These are phyloP conservation scores for Phytophthora podocarpi DNA, from an alignment of 352 stramenopile species.

Conservation along the genomic window DNA sequence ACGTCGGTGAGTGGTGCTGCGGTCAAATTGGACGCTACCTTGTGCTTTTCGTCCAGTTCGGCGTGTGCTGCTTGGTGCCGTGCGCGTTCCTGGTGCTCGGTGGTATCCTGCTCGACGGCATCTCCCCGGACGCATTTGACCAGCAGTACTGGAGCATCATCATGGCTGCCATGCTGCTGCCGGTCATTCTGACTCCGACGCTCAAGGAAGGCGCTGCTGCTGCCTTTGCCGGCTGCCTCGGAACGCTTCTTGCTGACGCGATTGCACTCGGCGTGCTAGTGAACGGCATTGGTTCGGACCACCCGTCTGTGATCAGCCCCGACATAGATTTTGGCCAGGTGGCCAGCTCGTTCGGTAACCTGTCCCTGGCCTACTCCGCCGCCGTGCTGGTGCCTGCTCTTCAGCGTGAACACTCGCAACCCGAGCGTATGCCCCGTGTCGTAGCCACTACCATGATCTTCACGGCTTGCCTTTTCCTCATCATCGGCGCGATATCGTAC, in stretches of 20 bases:
- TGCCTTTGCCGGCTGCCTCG: conserved; percentile 58
- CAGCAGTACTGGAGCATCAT: conserved; percentile 64
- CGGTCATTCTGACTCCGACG: conserved; percentile 61
- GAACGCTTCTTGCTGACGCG: conserved; percentile 57
- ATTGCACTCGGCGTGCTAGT: conserved; percentile 54
- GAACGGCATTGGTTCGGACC: conserved; percentile 45
- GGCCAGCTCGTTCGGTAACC: conserved; percentile 62
- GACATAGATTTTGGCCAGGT: conserved; percentile 56
- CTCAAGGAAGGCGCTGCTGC: conserved; percentile 63
- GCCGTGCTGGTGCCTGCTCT: conserved; percentile 64
- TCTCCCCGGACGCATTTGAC: conserved; percentile 56
- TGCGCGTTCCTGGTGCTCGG: conserved; percentile 68
- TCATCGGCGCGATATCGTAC: conserved; percentile 49
- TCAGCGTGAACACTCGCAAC: conserved; percentile 66
- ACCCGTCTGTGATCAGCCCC: conserved; percentile 42
- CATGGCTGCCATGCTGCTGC: conserved; percentile 57
- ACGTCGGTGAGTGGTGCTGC: conserved; percentile 66
- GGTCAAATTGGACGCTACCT: conserved; percentile 52
- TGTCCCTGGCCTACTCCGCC: conserved; percentile 61
- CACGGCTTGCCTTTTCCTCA: conserved; percentile 54
- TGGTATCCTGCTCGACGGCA: conserved; percentile 55
- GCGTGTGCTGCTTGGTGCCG: conserved; percentile 59
- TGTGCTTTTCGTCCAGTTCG: conserved; percentile 60
- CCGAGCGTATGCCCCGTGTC: conserved; percentile 59
- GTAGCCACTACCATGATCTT: conserved; percentile 56